These are phyloP conservation scores for Leishmania mexicana DNA, from an alignment of 208 protist species.

Conservation along the genomic window DNA sequence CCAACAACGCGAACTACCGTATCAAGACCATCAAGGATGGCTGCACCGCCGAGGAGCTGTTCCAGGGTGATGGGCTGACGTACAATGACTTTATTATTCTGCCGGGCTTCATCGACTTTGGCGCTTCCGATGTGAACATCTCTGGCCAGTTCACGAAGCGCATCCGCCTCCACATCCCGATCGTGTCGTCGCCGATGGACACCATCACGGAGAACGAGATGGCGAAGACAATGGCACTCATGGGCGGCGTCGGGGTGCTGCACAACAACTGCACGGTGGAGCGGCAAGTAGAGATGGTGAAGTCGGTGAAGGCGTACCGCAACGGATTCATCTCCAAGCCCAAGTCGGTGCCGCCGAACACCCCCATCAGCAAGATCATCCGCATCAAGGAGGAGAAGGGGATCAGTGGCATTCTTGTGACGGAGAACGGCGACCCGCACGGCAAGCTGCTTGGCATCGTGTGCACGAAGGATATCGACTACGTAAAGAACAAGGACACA, in stretches of 20 bases:
- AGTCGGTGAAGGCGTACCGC: constrained; percentile 95
- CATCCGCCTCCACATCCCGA: constrained; percentile 92
- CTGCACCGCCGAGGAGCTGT: constrained; percentile 83
- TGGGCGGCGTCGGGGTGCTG: constrained; percentile 96
- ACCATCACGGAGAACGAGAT: constrained; percentile 95
- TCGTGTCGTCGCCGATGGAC: constrained; percentile 96
- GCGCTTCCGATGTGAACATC: constrained; percentile 82
- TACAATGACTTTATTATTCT: constrained; percentile 96
- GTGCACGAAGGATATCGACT: constrained; percentile 97
- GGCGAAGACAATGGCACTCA: constrained; percentile 91
- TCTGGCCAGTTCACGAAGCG: constrained; percentile 88
- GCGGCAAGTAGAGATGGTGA: constrained; percentile 93
- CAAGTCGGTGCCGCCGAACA: constrained; percentile 83
- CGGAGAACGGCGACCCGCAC: constrained; percentile 92
- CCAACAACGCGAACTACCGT: constrained; percentile 56
- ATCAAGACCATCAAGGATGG: constrained; percentile 87
- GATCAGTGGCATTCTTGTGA: constrained; percentile 97
- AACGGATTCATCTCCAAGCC: constrained; percentile 98
- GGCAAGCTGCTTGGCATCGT: constrained; percentile 97
- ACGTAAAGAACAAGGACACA: constrained; percentile 89
- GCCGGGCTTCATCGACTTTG: constrained; percentile 95
- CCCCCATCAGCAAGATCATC: constrained; percentile 89
- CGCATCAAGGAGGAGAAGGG: constrained; percentile 93
- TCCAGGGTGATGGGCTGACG: constrained; percentile 84
- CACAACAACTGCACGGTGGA: constrained; percentile 95